A percentile compares a stretch with the other conserved stretches of the same genome.
These are phyloP conservation scores for Lactarius psammicola DNA, from an alignment of 768 basidiomycete genomes.

Conservation along the genomic window DNA sequence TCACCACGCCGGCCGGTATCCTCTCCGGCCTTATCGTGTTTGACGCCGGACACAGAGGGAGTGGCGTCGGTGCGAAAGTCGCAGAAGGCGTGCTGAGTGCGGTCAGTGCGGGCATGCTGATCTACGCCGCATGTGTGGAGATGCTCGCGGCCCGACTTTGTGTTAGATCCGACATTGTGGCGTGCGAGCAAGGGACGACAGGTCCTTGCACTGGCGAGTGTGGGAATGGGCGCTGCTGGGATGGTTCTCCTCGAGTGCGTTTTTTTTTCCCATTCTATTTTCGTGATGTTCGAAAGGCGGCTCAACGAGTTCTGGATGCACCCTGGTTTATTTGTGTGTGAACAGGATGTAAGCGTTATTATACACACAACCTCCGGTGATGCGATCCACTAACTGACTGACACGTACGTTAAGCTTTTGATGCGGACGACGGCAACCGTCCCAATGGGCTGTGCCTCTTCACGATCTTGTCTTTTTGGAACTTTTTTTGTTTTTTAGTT, in stretches of 20 bases:
- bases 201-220: conserved; percentile 55
- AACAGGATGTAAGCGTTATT: neutral
- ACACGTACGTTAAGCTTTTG: neutral
- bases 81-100: conserved; percentile 76
- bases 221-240: conserved; percentile 57
- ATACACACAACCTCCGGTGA: neutral
- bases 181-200: conserved; percentile 42
- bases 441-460: neutral
- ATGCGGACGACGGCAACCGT: neutral
- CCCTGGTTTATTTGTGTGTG: neutral
- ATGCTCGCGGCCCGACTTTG: conserved; percentile 87
- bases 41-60: conserved; percentile 33
- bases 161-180: conserved; percentile 63
- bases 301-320: neutral
- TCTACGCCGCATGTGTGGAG: conserved; percentile 80
- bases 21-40: conserved; percentile 54
- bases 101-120: conserved; percentile 81
- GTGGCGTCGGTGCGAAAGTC: conserved; percentile 49
- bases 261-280: neutral
- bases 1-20: conserved; percentile 75
- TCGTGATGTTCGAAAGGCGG: neutral
- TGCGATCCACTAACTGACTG: neutral
- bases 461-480: neutral
- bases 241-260: conserved; percentile 60
- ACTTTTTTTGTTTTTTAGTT: neutral